These are phyloP conservation scores for Fonsecaea multimorphosa DNA, from an alignment of 2,329 filamentous ascomycete genomes.

Conservation along the genomic window DNA sequence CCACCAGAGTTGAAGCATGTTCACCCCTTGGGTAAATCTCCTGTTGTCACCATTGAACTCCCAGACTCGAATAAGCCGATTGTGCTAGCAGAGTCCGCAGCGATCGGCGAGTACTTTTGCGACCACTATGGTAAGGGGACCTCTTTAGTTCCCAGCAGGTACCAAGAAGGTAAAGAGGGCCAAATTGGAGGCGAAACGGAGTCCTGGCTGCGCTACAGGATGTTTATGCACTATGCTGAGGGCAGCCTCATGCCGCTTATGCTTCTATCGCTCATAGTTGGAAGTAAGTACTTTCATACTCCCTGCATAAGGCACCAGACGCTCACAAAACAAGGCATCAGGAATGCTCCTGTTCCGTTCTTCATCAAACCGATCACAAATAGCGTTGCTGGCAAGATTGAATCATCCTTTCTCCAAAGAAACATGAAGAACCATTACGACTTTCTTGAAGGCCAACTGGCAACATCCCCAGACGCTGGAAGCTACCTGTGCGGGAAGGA, in stretches of 20 bases:
- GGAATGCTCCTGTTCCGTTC: constrained; percentile 66
- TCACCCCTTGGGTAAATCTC: constrained; percentile 87
- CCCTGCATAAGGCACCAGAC: constrained; percentile 1
- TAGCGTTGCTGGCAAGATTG: constrained; percentile 57
- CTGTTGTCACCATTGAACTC: constrained; percentile 70
- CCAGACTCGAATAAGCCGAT: constrained; percentile 55
- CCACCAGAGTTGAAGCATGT: constrained; percentile 76
- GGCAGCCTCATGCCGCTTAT: constrained; percentile 79
- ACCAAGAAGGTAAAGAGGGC: constrained; percentile 60
- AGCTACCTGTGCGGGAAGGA: constrained; percentile 52
- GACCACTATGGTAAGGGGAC: constrained; percentile 64
- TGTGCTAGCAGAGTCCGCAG: constrained; percentile 79
- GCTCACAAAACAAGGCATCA: constrained; percentile 48
- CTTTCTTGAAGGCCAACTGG: constrained; percentile 54
- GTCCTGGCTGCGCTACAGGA: constrained; percentile 66
- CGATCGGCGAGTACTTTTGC: constrained; percentile 80
- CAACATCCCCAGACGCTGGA: constrained; percentile 48
- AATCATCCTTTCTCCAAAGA: constrained; percentile 48
- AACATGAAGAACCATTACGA: constrained; percentile 51
- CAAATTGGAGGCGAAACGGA: constrained; percentile 65
- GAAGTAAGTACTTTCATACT: constrained; percentile 50
- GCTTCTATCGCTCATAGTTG: constrained; percentile 67
- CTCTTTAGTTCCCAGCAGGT: constrained; percentile 60
- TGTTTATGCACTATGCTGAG: constrained; percentile 83
- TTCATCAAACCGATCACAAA: constrained; percentile 70